Percentiles rank a stretch among this genome's conserved stretches.
These are phyloP conservation scores for Vitis hybrid DNA, from an alignment of 177 flowering plant species.

Conservation along the genomic window DNA sequence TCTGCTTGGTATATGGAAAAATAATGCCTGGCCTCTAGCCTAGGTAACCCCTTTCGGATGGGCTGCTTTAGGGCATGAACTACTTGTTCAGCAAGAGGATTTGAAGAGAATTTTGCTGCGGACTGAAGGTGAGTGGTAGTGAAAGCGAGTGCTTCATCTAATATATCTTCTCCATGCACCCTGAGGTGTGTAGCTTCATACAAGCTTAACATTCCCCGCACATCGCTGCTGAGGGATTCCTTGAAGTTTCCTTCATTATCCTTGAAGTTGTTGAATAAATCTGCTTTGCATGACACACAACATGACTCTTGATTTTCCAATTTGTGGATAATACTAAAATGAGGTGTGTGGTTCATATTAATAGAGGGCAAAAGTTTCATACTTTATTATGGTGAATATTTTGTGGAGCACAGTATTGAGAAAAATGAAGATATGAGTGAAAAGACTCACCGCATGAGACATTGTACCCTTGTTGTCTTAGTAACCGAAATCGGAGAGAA, in stretches of 20 bases:
- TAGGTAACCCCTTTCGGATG: slow-evolving; percentile 18
- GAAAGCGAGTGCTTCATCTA: slow-evolving; percentile 40
- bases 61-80: slow-evolving; percentile 26
- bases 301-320: too few species aligned
- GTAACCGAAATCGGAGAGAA: background rate
- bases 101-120: background rate
- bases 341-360: too few species aligned
- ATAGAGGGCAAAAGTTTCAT: too few species aligned
- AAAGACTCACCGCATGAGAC: background rate
- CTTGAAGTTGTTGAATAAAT: slow-evolving; percentile 38
- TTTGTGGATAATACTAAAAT: too few species aligned
- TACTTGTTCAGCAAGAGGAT: slow-evolving; percentile 21
- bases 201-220: slow-evolving; percentile 33
- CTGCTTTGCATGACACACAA: slow-evolving; percentile 15
- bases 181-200: slow-evolving; percentile 41
- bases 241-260: slow-evolving; percentile 26
- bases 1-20: slow-evolving; percentile 30
- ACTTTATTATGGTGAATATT: too few species aligned
- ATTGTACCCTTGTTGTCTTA: slow-evolving; percentile 5
- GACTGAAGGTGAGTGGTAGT: slow-evolving; percentile 20
- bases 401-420: background rate
- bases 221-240: slow-evolving; percentile 13
- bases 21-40: slow-evolving; percentile 24
- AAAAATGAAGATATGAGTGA: too few species aligned
- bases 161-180: slow-evolving; percentile 34